These are phyloP conservation scores for Exobasidium rhododendri DNA, from an alignment of 1,284 basidiomycete species.

Conservation along the genomic window DNA sequence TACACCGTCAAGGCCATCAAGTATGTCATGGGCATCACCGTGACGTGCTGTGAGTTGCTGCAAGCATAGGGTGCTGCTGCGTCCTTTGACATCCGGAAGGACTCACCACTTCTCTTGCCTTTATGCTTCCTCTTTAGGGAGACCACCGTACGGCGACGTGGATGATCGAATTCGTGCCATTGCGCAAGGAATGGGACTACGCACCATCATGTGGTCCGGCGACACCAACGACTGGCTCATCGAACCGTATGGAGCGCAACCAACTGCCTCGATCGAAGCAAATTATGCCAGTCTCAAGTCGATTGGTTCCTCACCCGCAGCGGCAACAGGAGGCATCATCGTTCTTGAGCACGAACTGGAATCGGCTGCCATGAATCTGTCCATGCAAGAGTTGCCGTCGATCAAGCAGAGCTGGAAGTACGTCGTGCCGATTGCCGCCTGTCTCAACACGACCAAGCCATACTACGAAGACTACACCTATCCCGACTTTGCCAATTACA, in stretches of 20 bases:
- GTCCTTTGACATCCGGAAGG: too few relatives aligned
- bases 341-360: slow-evolving; percentile 52
- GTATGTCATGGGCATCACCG: slow-evolving; percentile 59
- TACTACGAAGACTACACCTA: slow-evolving; percentile 58
- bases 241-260: slow-evolving; percentile 43
- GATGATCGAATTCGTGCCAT: slow-evolving; percentile 62
- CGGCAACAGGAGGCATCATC: slow-evolving; percentile 43
- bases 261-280: slow-evolving; percentile 41
- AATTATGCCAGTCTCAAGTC: slow-evolving; percentile 54
- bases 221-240: slow-evolving; percentile 58
- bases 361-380: slow-evolving; percentile 42
- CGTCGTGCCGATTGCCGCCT: slow-evolving; percentile 49
- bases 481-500: slow-evolving; percentile 44
- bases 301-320: slow-evolving; percentile 8
- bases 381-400: slow-evolving; percentile 40
- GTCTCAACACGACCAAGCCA: slow-evolving; percentile 52
- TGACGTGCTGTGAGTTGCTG: slow-evolving; percentile 58
- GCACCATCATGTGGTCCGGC: slow-evolving; percentile 59
- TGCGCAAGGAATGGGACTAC: slow-evolving; percentile 58
- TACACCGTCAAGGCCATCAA: slow-evolving; percentile 61
- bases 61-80: background rate
- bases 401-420: slow-evolving; percentile 45
- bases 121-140: background rate
- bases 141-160: slow-evolving; percentile 58
- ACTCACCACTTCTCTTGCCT: background rate